Evolutionary conservation across 2,329 filamentous ascomycete species (phyloP).

Genomic region (Ophiostoma montium): DNA sequence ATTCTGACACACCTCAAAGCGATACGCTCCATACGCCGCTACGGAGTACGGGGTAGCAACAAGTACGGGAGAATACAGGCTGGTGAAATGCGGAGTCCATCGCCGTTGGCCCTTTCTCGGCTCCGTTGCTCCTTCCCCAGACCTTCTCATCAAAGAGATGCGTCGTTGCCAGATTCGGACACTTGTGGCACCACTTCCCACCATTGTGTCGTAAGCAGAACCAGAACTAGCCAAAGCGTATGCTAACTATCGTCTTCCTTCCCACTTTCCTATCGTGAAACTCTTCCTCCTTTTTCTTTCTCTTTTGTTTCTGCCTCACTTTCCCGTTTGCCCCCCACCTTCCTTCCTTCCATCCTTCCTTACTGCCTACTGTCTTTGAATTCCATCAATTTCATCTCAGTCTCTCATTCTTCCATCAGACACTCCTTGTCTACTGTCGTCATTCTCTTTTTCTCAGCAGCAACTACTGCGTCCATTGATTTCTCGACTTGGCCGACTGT

Average conservation of each 20-base stretch:
- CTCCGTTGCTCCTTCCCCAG: background rate
- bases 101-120: background rate
- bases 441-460: no score
- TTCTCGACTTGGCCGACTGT: no score
- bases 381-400: background rate
- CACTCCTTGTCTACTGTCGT: no score
- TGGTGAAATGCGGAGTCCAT: no score
- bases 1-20: no score
- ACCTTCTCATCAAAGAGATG: background rate
- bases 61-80: no score
- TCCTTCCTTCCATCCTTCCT: background rate
- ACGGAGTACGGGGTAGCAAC: no score
- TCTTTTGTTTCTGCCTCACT: background rate
- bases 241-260: background rate
- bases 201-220: background rate
- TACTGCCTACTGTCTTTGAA: background rate
- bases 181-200: slow-evolving; percentile 5
- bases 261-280: background rate
- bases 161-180: slow-evolving; percentile 3
- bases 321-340: background rate
- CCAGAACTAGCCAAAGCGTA: background rate
- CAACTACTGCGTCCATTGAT: no score
- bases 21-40: no score
- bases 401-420: no score
- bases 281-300: background rate